These are phyloP conservation scores for Davidsoniella eucalypti DNA, from an alignment of 2,329 filamentous ascomycete species.

Conservation along the genomic window DNA sequence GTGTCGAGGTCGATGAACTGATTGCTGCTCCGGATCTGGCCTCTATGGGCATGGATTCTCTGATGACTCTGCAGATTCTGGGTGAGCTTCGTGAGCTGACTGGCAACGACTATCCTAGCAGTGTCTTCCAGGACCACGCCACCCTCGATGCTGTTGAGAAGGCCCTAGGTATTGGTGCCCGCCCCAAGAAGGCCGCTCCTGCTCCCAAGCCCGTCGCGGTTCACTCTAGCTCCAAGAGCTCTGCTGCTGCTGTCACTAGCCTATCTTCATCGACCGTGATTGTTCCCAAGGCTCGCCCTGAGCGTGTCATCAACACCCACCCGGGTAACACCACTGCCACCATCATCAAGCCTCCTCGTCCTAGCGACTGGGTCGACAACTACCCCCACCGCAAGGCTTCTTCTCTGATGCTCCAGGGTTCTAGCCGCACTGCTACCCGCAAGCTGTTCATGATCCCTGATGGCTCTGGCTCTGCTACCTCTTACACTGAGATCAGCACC, in stretches of 20 bases:
- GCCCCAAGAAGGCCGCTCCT: conserved; percentile 20
- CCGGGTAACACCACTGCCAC: conserved; percentile 28
- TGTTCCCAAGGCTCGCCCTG: conserved; percentile 14
- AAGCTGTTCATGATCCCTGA: conserved; percentile 39
- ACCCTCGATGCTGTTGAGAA: conserved; percentile 50
- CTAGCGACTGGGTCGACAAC: conserved; percentile 23
- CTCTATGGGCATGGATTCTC: conserved; percentile 42
- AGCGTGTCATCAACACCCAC: conserved; percentile 17
- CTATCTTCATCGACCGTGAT: conserved; percentile 12
- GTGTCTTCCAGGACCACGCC: conserved; percentile 44
- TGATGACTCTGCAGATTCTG: conserved; percentile 39
- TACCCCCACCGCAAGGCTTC: conserved; percentile 35
- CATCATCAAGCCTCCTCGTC: conserved; percentile 27
- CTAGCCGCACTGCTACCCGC: conserved; percentile 28
- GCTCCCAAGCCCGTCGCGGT: conserved; percentile 16
- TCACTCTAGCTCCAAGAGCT: conserved; percentile 4
- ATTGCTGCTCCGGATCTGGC: conserved; percentile 35
- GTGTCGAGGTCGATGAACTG: conserved; percentile 49
- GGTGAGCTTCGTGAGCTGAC: conserved; percentile 38
- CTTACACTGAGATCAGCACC: conserved; percentile 29
- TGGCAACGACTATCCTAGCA: conserved; percentile 36
- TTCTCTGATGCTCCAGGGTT: conserved; percentile 33
- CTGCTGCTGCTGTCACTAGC: not conserved
- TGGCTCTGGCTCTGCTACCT: conserved; percentile 45
- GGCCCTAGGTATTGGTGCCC: conserved; percentile 36